phyloP scores from a whole-genome alignment of 345 rosid genomes.

The Citropsis articulata region DNA sequence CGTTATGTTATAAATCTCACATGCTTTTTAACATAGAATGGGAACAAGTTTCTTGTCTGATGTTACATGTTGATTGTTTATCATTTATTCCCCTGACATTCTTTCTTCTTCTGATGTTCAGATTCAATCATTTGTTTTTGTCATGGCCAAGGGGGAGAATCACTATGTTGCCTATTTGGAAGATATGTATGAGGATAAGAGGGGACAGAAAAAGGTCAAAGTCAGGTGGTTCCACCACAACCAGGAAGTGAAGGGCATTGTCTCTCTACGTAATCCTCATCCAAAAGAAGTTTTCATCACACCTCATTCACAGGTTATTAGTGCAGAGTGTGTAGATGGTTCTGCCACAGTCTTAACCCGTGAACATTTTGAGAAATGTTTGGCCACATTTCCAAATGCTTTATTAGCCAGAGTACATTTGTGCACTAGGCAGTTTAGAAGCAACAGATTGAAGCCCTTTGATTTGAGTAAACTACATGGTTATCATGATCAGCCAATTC shows the following conservation, averaged over 20 bases:
- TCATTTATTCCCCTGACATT: conserved; percentile 20
- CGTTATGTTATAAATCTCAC: not conserved
- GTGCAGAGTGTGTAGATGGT: conserved; percentile 96
- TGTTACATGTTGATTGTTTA: conserved; percentile 5
- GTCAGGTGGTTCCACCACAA: conserved; percentile 96
- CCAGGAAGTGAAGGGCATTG: conserved; percentile 79
- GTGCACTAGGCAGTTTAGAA: conserved; percentile 84
- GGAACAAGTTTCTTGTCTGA: not conserved
- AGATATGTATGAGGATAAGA: conserved; percentile 97
- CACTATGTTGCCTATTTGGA: conserved; percentile 88
- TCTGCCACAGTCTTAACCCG: conserved; percentile 78
- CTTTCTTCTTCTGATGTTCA: conserved; percentile 26
- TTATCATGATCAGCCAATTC: conserved; percentile 73
- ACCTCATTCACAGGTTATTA: conserved; percentile 85
- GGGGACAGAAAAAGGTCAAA: conserved; percentile 89
- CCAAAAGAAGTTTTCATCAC: conserved; percentile 96
- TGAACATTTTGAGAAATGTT: conserved; percentile 72
- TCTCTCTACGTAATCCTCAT: conserved; percentile 67
- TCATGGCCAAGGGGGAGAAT: conserved; percentile 82
- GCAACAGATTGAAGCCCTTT: conserved; percentile 75
- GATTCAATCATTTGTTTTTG: conserved; percentile 93
- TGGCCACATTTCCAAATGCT: conserved; percentile 58
- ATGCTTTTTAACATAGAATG: not conserved
- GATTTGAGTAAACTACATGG: conserved; percentile 85
- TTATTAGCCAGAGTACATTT: conserved; percentile 58